Evolutionary conservation across 2,329 filamentous ascomycete genomes (phyloP).

Genomic region (Rugonectria rugulosa): DNA sequence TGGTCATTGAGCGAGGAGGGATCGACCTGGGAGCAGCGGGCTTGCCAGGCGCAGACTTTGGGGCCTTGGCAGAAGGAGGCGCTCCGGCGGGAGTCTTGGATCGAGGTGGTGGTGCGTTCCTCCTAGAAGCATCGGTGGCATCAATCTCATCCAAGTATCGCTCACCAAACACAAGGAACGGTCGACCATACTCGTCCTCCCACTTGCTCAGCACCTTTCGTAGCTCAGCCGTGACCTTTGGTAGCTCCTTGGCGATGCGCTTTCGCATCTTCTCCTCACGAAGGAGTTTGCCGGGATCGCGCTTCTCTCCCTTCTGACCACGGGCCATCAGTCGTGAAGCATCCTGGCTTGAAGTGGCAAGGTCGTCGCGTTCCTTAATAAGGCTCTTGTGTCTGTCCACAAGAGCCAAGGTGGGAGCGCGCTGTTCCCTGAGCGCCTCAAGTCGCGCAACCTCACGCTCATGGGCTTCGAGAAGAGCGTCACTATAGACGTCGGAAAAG

Average conservation of each 20-base stretch:
- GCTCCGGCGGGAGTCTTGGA: slow-evolving; percentile 79
- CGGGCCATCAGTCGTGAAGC: slow-evolving; percentile 91
- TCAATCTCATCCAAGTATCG: slow-evolving; percentile 89
- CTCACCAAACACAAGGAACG: slow-evolving; percentile 92
- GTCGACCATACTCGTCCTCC: slow-evolving; percentile 93
- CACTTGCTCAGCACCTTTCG: slow-evolving; percentile 82
- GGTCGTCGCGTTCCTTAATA: slow-evolving; percentile 84
- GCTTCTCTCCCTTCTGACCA: slow-evolving; percentile 90
- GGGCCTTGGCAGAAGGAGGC: slow-evolving; percentile 54
- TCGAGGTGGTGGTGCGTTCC: slow-evolving; percentile 58
- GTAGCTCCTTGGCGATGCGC: slow-evolving; percentile 93
- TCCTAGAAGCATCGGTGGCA: slow-evolving; percentile 60
- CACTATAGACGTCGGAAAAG: slow-evolving; percentile 96
- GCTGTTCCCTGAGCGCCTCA: slow-evolving; percentile 84
- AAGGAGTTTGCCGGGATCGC: slow-evolving; percentile 91
- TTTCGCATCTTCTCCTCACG: slow-evolving; percentile 99
- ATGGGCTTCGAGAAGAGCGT: slow-evolving; percentile 92
- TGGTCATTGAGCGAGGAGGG: slow-evolving; percentile 53
- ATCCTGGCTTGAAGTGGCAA: slow-evolving; percentile 91
- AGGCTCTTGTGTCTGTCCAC: slow-evolving; percentile 85
- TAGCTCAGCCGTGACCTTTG: slow-evolving; percentile 88
- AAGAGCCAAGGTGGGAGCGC: slow-evolving; percentile 80
- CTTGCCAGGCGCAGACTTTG: slow-evolving; percentile 44
- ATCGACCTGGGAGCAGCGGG: slow-evolving; percentile 41
- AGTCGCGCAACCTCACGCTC: slow-evolving; percentile 88